Conservation (phyloP, 208 protist genomes). For the Balamuthia mandrillaris region DNA sequence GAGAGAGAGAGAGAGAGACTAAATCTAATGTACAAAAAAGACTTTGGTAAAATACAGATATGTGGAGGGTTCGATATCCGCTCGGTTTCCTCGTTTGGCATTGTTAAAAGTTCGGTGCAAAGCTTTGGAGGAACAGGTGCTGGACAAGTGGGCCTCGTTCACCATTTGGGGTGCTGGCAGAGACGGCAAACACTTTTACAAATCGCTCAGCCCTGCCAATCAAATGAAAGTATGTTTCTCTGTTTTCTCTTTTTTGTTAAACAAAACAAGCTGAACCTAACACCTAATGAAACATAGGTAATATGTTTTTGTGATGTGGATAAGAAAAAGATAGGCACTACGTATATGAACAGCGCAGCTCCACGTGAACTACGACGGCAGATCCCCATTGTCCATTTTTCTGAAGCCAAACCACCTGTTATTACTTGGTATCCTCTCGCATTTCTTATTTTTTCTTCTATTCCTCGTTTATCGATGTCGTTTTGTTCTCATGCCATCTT, state of each 20-base stretch:
- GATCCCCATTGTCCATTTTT: background rate
- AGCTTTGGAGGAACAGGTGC: background rate
- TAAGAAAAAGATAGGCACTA: conserved; percentile 4
- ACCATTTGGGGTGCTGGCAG: conserved; percentile 8
- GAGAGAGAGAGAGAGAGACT: background rate
- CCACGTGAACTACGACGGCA: background rate
- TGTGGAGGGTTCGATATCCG: background rate
- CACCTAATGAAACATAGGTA: background rate
- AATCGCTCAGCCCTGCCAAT: background rate
- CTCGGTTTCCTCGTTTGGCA: background rate
- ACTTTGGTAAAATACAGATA: background rate
- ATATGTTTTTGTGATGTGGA: conserved; percentile 9
- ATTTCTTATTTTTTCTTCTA: no score
- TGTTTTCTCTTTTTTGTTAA: background rate
- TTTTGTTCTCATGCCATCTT: no score
- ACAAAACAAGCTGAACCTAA: background rate
- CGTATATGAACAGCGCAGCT: background rate
- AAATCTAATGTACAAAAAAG: background rate
- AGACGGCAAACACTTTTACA: conserved; percentile 25
- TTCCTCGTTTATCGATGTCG: no score
- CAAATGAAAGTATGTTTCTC: conserved; percentile 9
- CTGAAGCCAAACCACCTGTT: conserved; percentile 6
- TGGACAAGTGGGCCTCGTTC: conserved; percentile 27
- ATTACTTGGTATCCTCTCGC: no score
- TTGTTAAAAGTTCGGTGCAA: conserved; percentile 5